Evolutionary conservation across 805 yeast genomes (phyloP), one percentile per base, ranked within the genome.

Genomic region (Ogataea paradorogensis): DNA sequence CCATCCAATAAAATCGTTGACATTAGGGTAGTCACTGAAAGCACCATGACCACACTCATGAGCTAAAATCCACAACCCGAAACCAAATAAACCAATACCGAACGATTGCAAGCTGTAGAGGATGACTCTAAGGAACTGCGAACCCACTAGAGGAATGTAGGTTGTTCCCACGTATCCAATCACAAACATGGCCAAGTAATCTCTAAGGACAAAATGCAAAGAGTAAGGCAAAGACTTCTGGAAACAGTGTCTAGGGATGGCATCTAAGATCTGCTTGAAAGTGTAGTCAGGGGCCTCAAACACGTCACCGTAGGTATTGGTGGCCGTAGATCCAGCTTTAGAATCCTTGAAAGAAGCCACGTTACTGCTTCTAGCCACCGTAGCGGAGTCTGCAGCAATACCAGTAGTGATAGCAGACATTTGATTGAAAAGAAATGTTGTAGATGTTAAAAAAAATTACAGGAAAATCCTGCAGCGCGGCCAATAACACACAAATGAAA

Each of bases 31-130:
- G 50, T 77, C 80, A 27, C 78, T 70, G 55, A 78, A 78, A 14
- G 82, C 82, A 37, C 71, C 73, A 56, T 78, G 84, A 29, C 83
- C 82, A 66, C 83, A 78, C 61, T 76, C 82, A 56, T 76, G 82
- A 33, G 80, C 81, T 56, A 78, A 59, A 46, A 78, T 74, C 83
- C 82, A 78, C 36, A 76, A 58, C 30, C 84, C 83, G 41, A 75
- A 70, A 6, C 78, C 77, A 48, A 74, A 69, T 42, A 75, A 62
- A 39, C 80, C 75, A 47, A 67, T 61, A 43, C 56, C 43, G 48
- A 59, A 63, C 30, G 71, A 59, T 47, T 70, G 65, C 20, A 63
- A 53, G 38, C 53, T 48, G 76, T 74, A 75, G 7, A 68, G 58
- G 1, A 60, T 63, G 42, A 67, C 67, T 53, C 79, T 66, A 10